phyloP scores from a whole-genome alignment of 768 basidiomycete genomes.

The Trametes punicea region DNA sequence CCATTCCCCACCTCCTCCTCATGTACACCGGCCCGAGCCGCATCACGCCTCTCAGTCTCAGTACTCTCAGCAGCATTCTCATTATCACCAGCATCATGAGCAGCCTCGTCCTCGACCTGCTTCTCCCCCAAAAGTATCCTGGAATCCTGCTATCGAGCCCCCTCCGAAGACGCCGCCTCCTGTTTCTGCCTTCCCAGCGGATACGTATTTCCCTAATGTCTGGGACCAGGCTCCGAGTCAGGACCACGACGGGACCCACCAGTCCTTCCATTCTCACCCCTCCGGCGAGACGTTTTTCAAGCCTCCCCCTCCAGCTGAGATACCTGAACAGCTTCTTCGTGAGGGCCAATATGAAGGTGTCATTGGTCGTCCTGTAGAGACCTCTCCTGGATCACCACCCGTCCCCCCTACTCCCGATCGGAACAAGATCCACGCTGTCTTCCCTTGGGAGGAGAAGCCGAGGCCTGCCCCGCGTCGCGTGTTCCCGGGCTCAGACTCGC shows the following conservation, averaged over 20 bases:
- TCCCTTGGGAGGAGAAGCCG: conserved; percentile 92
- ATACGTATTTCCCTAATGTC: conserved; percentile 77
- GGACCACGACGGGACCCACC: conserved; percentile 36
- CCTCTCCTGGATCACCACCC: conserved; percentile 29
- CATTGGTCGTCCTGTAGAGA: conserved; percentile 39
- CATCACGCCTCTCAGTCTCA: conserved; percentile 11
- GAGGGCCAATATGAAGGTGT: conserved; percentile 75
- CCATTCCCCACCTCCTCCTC: conserved; percentile 11
- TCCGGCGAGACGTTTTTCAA: conserved; percentile 52
- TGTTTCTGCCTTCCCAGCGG: conserved; percentile 58
- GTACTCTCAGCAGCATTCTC: conserved; percentile 22
- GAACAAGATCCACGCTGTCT: conserved; percentile 70
- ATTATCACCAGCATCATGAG: conserved; percentile 24
- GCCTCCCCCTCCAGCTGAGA: conserved; percentile 55
- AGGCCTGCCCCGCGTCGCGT: conserved; percentile 65
- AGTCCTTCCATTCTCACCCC: conserved; percentile 30
- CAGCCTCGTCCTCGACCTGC: conserved; percentile 41
- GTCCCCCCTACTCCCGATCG: conserved; percentile 60
- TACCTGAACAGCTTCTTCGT: conserved; percentile 62
- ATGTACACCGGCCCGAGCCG: conserved; percentile 7
- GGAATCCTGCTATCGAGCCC: conserved; percentile 79
- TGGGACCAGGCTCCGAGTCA: conserved; percentile 70
- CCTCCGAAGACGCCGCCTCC: conserved; percentile 64
- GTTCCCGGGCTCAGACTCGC: conserved; percentile 65
- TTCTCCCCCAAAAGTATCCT: conserved; percentile 66